Percentiles rank a stretch among this genome's conserved stretches.
These are phyloP conservation scores for Tulasnella sp. DNA, from an alignment of 768 basidiomycete genomes.

Conservation along the genomic window DNA sequence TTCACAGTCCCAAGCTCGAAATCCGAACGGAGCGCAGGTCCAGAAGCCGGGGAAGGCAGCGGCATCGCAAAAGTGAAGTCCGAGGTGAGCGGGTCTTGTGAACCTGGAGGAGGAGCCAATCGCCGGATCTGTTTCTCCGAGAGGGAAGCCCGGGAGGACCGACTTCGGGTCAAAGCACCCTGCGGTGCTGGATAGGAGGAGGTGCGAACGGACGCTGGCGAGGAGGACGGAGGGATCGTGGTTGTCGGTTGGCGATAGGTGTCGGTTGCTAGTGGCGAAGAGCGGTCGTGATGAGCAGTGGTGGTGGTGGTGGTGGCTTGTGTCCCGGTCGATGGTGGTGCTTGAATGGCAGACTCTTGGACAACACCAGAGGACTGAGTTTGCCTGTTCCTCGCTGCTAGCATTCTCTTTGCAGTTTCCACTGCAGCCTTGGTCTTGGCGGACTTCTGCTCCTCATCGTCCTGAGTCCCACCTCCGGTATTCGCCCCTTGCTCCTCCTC, in stretches of 20 bases:
- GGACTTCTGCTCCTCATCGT: not conserved
- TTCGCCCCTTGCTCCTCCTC: constrained; percentile 52
- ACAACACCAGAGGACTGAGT: not conserved
- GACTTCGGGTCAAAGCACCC: not conserved
- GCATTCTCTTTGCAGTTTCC: not conserved
- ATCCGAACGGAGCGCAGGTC: not conserved
- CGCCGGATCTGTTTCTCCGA: not conserved
- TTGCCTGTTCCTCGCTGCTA: not conserved
- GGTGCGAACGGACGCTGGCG: not conserved
- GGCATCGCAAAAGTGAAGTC: not conserved
- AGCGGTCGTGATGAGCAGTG: not conserved
- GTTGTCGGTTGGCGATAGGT: not conserved
- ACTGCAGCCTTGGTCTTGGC: not conserved
- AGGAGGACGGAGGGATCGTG: not conserved
- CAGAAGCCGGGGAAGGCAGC: not conserved
- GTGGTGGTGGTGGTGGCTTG: not conserved
- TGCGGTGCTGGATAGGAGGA: not conserved
- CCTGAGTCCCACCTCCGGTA: not conserved
- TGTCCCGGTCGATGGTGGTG: not conserved
- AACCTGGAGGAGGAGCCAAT: not conserved
- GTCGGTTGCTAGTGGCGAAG: not conserved
- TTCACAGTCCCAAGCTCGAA: constrained; percentile 3
- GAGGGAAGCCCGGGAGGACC: not conserved
- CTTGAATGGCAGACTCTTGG: not conserved
- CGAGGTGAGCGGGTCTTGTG: not conserved